Conservation (phyloP, 257 asterid genomes). For the Perilla frutescens region DNA sequence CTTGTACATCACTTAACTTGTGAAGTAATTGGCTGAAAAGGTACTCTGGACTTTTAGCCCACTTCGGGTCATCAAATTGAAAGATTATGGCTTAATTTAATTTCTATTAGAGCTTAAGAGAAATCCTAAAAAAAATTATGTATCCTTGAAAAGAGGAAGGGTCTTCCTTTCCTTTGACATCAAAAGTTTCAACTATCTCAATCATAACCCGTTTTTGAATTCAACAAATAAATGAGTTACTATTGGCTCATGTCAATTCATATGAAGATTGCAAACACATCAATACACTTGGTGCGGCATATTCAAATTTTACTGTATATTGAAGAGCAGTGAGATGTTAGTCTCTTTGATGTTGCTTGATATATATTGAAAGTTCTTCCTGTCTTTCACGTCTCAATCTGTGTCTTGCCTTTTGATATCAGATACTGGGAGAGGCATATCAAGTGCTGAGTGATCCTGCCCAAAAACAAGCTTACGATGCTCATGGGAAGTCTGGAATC, state of each 20-base stretch:
- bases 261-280: neutral
- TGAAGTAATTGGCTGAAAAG: neutral
- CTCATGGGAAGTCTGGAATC: conserved; percentile 93
- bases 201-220: neutral
- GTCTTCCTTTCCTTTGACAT: neutral
- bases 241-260: neutral
- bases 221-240: neutral
- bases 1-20: neutral
- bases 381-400: conserved; percentile 43
- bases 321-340: conserved; percentile 27
- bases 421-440: conserved; percentile 99
- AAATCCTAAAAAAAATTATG: neutral
- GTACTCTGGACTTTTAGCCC: neutral
- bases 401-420: conserved; percentile 35
- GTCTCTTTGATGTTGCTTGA: conserved; percentile 6
- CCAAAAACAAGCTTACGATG: conserved; percentile 92
- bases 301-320: conserved; percentile 1
- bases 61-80: neutral
- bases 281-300: neutral
- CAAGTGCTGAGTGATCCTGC: conserved; percentile 95
- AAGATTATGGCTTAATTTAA: neutral
- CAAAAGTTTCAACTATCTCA: neutral
- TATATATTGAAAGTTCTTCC: conserved; percentile 28
- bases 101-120: neutral
- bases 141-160: neutral